These are phyloP conservation scores for Pyricularia grisea DNA, from an alignment of 2,329 filamentous ascomycete genomes.

Conservation along the genomic window DNA sequence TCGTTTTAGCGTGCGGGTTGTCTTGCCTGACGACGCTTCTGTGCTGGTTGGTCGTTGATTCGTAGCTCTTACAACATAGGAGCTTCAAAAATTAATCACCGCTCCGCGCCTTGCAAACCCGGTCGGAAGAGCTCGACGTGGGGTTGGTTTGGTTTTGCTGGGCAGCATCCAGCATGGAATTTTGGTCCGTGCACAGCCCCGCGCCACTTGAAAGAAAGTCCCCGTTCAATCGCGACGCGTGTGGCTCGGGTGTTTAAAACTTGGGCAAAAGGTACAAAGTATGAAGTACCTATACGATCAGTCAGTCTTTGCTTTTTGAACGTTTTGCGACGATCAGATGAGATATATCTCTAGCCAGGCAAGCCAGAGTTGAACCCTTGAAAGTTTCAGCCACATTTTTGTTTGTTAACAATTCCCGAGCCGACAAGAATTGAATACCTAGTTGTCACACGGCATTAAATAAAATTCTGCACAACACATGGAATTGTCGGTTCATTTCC, in stretches of 20 bases:
- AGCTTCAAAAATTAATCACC: conserved; percentile 2
- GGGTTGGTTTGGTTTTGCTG: neutral
- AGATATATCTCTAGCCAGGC: neutral
- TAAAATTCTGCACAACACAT: neutral
- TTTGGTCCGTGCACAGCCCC: neutral
- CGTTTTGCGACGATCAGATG: neutral
- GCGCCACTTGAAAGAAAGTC: neutral
- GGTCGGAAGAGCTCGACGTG: neutral
- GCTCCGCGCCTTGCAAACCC: neutral
- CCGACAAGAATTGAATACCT: neutral
- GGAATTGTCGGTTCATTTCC: neutral
- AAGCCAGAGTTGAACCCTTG: neutral
- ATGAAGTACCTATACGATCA: no score
- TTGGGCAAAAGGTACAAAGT: no score
- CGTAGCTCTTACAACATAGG: neutral
- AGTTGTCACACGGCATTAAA: neutral
- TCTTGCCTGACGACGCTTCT: neutral
- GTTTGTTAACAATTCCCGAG: neutral
- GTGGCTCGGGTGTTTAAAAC: neutral
- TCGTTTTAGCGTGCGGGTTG: neutral
- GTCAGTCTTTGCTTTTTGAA: neutral
- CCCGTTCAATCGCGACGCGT: neutral
- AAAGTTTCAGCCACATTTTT: neutral
- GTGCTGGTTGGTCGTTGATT: neutral
- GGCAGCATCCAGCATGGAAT: neutral